Evolutionary conservation across 2,329 filamentous ascomycete species (phyloP).

Genomic region (Parafenestella ontariensis): DNA sequence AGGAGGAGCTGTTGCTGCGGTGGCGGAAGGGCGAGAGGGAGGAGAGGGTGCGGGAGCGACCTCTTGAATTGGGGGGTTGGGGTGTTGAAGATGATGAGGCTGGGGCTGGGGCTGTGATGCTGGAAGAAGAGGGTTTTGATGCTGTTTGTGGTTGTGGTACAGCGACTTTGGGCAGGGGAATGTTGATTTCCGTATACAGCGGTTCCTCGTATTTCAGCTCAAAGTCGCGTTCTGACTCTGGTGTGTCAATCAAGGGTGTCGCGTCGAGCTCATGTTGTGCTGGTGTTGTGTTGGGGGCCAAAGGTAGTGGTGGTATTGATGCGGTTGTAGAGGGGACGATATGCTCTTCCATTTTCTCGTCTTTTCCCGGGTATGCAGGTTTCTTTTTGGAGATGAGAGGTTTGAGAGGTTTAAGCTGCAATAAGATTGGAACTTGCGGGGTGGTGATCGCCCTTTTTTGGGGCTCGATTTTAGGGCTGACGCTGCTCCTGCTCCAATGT

Average conservation of each 20-base stretch:
- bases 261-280: conserved; percentile 4
- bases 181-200: conserved; percentile 45
- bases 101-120: neutral
- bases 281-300: neutral
- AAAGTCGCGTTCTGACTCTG: neutral
- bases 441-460: neutral
- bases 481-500: neutral
- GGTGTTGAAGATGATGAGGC: neutral
- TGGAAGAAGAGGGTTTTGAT: conserved; percentile 3
- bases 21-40: conserved; percentile 34
- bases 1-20: conserved; percentile 12
- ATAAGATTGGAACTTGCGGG: neutral
- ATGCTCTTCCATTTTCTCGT: neutral
- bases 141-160: conserved; percentile 9
- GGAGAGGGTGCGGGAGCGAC: conserved; percentile 31
- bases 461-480: neutral
- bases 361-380: no score
- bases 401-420: neutral
- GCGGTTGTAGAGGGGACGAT: neutral
- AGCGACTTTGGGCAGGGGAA: conserved; percentile 35
- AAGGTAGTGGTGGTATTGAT: neutral
- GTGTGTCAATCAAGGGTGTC: neutral
- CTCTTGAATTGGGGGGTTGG: conserved; percentile 15
- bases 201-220: conserved; percentile 26
- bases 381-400: no score